phyloP scores from a whole-genome alignment of 768 basidiomycete species.

The Pulveroboletus ravenelii region DNA sequence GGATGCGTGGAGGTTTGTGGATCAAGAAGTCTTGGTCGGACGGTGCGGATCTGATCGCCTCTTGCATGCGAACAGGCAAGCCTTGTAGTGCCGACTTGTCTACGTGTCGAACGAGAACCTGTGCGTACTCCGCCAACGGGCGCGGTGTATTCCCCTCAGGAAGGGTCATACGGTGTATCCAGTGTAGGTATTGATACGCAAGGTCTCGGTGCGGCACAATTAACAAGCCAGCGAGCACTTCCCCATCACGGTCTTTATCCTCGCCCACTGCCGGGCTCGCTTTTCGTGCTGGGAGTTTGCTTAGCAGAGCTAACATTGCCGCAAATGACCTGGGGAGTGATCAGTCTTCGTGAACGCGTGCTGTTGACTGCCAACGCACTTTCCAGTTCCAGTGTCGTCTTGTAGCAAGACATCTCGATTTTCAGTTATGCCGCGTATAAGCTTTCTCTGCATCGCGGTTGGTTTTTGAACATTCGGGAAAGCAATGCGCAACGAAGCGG shows the following conservation, averaged over 20 bases:
- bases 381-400: slow-evolving; percentile 74
- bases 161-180: slow-evolving; percentile 52
- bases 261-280: slow-evolving; percentile 8
- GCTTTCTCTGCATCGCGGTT: slow-evolving; percentile 52
- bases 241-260: slow-evolving; percentile 17
- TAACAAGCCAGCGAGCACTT: slow-evolving; percentile 49
- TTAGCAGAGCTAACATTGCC: slow-evolving; percentile 59
- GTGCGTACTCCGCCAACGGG: slow-evolving; percentile 43
- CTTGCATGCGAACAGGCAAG: slow-evolving; percentile 25
- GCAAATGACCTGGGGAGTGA: slow-evolving; percentile 59
- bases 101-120: slow-evolving; percentile 57
- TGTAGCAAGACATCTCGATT: slow-evolving; percentile 61
- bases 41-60: slow-evolving; percentile 23
- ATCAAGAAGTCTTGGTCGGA: slow-evolving; percentile 36
- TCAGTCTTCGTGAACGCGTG: slow-evolving; percentile 2
- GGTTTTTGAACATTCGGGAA: slow-evolving; percentile 59
- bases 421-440: slow-evolving; percentile 57
- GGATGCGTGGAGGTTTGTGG: slow-evolving; percentile 53
- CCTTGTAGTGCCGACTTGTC: slow-evolving; percentile 16
- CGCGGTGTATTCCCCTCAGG: slow-evolving; percentile 29
- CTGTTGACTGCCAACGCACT: slow-evolving; percentile 42
- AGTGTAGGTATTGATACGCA: slow-evolving; percentile 60
- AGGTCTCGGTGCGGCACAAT: slow-evolving; percentile 73
- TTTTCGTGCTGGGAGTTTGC: slow-evolving; percentile 40
- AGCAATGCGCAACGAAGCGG: slow-evolving; percentile 46